phyloP scores from a whole-genome alignment of 208 protist genomes.

The Leishmania amazonensis region DNA sequence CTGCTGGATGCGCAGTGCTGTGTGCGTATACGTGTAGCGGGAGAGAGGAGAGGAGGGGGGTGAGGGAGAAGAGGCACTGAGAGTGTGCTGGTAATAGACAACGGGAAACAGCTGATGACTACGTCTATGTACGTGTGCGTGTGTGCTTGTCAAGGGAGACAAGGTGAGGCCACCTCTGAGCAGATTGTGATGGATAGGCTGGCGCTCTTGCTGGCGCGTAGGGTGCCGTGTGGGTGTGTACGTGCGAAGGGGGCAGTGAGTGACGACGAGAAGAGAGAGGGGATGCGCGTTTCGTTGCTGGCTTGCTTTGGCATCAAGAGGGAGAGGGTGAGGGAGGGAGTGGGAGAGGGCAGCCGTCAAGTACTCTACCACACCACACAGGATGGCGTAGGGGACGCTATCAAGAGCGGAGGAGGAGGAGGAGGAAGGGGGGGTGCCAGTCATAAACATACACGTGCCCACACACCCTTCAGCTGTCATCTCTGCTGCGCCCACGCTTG shows the following conservation, averaged over 20 bases:
- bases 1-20: background rate
- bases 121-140: conserved; percentile 6
- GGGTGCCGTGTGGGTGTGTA: background rate
- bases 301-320: background rate
- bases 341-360: background rate
- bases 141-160: background rate
- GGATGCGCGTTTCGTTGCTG: background rate
- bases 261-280: background rate
- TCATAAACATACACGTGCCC: background rate
- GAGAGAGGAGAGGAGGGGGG: no score
- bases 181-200: background rate
- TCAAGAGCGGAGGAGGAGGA: background rate
- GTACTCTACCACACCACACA: background rate
- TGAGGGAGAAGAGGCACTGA: no score
- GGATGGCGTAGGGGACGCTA: background rate
- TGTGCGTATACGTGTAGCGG: background rate
- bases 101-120: background rate
- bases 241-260: background rate
- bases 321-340: background rate
- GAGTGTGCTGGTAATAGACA: background rate
- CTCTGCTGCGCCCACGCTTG: background rate
- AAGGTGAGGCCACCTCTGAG: no score
- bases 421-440: no score
- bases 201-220: background rate
- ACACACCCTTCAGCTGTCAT: background rate